phyloP scores from a whole-genome alignment of 2,329 filamentous ascomycete genomes.

The Arthroderma uncinatum region DNA sequence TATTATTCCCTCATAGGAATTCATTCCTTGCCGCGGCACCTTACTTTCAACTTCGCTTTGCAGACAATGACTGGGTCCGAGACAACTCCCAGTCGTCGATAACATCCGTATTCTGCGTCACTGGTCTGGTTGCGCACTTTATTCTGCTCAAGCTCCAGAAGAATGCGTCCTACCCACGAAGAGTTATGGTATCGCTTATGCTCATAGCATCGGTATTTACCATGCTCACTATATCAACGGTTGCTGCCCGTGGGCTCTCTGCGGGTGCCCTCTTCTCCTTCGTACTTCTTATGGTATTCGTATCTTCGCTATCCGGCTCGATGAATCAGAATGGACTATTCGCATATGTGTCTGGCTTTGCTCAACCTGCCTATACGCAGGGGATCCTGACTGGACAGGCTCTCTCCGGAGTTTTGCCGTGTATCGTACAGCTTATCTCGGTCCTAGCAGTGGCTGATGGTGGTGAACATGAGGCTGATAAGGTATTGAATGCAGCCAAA shows the following conservation, averaged over 20 bases:
- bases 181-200: conserved; percentile 65
- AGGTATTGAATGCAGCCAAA: conserved; percentile 43
- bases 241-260: conserved; percentile 51
- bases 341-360: conserved; percentile 79
- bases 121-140: conserved; percentile 66
- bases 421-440: conserved; percentile 73
- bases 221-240: conserved; percentile 69
- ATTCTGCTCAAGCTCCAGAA: conserved; percentile 70
- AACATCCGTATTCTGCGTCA: conserved; percentile 71
- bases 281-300: conserved; percentile 67
- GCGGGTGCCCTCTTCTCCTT: conserved; percentile 65
- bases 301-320: conserved; percentile 67
- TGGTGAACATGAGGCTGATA: conserved; percentile 26
- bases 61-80: conserved; percentile 56
- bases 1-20: conserved; percentile 53
- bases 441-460: conserved; percentile 55
- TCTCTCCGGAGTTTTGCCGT: conserved; percentile 79
- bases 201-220: conserved; percentile 69
- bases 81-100: conserved; percentile 84
- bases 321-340: conserved; percentile 91
- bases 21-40: conserved; percentile 95
- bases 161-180: conserved; percentile 73
- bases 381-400: conserved; percentile 93
- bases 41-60: conserved; percentile 80
- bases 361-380: conserved; percentile 79